These are phyloP conservation scores for Leccinum solheimii DNA, from an alignment of 1,284 basidiomycete species.

Conservation along the genomic window DNA sequence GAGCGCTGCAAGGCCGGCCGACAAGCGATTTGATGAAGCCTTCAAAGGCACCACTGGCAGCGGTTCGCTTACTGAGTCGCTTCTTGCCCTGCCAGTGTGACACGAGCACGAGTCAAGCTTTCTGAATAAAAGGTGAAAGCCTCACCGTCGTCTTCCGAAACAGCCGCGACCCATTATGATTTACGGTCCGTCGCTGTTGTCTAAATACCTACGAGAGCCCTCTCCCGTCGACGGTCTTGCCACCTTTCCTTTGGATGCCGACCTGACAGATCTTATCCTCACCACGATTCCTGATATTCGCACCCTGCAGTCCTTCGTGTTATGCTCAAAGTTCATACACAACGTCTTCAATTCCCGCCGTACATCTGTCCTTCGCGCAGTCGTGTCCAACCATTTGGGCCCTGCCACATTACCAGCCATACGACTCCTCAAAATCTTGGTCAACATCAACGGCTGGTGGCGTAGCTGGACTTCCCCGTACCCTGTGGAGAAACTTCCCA, in stretches of 20 bases:
- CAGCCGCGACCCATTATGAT: too few species aligned
- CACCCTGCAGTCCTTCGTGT: conserved; percentile 30
- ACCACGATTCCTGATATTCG: conserved; percentile 30
- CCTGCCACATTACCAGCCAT: conserved; percentile 35
- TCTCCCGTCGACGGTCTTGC: not conserved
- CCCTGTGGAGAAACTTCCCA: conserved; percentile 6
- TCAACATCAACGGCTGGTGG: conserved; percentile 14
- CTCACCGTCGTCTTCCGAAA: too few species aligned
- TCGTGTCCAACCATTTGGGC: conserved; percentile 39
- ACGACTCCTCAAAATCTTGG: conserved; percentile 25
- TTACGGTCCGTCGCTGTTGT: too few species aligned
- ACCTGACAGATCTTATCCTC: conserved; percentile 36
- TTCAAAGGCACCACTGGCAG: too few species aligned
- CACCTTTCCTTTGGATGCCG: conserved; percentile 16
- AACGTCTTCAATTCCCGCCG: conserved; percentile 36
- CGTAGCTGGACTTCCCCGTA: conserved; percentile 15
- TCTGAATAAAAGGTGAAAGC: too few species aligned
- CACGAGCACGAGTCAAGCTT: too few species aligned
- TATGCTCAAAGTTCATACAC: conserved; percentile 35
- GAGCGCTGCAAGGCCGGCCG: too few species aligned
- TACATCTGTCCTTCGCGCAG: conserved; percentile 33
- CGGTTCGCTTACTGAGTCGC: too few species aligned
- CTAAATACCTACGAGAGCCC: too few species aligned
- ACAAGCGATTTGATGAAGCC: too few species aligned
- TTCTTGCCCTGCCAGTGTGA: too few species aligned